phyloP scores from a whole-genome alignment of 1,139 yeast genomes.

The Debaryomyces coudertii region DNA sequence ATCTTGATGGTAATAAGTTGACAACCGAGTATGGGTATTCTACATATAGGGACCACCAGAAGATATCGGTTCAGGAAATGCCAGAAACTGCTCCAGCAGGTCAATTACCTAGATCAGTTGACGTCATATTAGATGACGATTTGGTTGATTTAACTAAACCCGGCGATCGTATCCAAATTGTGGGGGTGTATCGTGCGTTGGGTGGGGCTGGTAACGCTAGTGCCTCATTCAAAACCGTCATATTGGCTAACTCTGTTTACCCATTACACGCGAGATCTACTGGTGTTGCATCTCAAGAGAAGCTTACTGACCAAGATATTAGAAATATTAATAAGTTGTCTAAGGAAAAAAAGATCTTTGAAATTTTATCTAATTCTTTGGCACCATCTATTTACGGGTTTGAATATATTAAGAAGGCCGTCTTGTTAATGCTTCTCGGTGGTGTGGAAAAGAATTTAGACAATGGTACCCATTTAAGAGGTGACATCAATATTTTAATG shows the following conservation, averaged over 20 bases:
- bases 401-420: conserved; percentile 88
- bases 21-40: conserved; percentile 92
- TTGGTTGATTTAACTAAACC: conserved; percentile 91
- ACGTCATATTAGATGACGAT: conserved; percentile 90
- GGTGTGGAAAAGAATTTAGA: conserved; percentile 94
- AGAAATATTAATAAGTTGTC: conserved; percentile 83
- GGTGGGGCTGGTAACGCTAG: conserved; percentile 76
- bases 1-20: conserved; percentile 84
- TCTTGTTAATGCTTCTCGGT: conserved; percentile 85
- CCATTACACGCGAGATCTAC: conserved; percentile 87
- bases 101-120: conserved; percentile 91
- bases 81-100: conserved; percentile 99
- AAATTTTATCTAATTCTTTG: conserved; percentile 75
- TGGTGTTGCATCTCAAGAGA: conserved; percentile 78
- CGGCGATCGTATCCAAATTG: conserved; percentile 93
- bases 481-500: conserved; percentile 94
- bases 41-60: conserved; percentile 93
- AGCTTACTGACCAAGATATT: conserved; percentile 79
- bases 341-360: conserved; percentile 69
- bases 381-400: conserved; percentile 98
- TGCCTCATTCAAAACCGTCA: conserved; percentile 76
- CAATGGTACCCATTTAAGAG: conserved; percentile 96
- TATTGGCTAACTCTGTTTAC: conserved; percentile 86
- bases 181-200: conserved; percentile 90
- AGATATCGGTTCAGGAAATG: conserved; percentile 93